Evolutionary conservation across 805 yeast genomes (phyloP), one percentile per base, ranked within the genome.

Genomic region (Kurtzmaniella cleridarum): DNA sequence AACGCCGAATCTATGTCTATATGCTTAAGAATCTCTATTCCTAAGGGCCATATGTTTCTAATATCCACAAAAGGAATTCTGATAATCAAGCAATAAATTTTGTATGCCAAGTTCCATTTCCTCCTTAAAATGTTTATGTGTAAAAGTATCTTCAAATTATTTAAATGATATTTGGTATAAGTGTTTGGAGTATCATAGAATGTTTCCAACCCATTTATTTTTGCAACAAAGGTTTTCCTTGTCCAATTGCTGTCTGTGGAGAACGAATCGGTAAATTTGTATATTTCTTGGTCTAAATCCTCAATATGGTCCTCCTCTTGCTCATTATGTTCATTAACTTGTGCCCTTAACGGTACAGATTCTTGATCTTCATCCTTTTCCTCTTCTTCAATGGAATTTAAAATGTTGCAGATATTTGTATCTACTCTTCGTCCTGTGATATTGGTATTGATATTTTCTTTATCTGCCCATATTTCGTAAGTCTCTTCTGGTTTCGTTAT

Each of bases 31-130:
- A 82, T 75, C 42, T 77, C 81, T 4, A 78, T 55, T 0, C 84
- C 89, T 1, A 81, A 28, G 0, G 83, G 75, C 90, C 90, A 84
- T 9, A 81, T 51, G 3, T 72, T 58, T 39, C 78, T 61, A 5
- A 81, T 53, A 51, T 83, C 86, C 9, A 76, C 66, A 1, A 55
- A 54, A 1, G 73, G 73, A 1, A 74, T 47, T 37, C 82, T 54
- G 2, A 79, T 52, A 16, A 84, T 52, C 2, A 76, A 38, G 8
- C 76, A 54, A 46, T 78, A 78, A 6, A 77, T 58, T 39, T 67
- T 67, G 48, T 76, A 78, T 0, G 85, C 84, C 12, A 64, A 33
- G 5, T 53, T 48, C 88, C 88, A 84, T 7, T 78, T 69, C 24
- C 62, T 51, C 28, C 68, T 57, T 31, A 74, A 49, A 3, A 83